Percentiles rank a stretch among this genome's conserved stretches.
These are phyloP conservation scores for Penicillium pulvis DNA, from an alignment of 495 filamentous ascomycete species.

Conservation along the genomic window DNA sequence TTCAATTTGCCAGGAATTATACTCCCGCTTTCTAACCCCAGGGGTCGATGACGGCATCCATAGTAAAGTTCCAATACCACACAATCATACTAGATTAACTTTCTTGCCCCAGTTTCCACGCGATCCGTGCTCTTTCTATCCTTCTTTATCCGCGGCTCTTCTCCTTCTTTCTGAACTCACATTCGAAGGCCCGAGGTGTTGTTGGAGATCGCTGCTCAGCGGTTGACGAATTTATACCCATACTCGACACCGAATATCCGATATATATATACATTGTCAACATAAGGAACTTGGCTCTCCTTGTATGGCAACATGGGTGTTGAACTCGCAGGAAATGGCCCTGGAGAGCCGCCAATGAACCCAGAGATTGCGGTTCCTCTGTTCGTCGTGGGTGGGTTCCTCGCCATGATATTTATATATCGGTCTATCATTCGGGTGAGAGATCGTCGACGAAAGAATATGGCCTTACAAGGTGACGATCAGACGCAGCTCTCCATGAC, in stretches of 20 bases:
- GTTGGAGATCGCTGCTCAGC: slow-evolving; percentile 17
- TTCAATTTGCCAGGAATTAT: slow-evolving; percentile 18
- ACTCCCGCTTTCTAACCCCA: slow-evolving; percentile 6
- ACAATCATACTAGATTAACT: slow-evolving; percentile 9
- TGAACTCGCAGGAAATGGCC: slow-evolving; percentile 29
- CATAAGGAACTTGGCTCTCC: neutral
- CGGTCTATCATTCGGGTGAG: slow-evolving; percentile 28
- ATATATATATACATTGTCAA: neutral
- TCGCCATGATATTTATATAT: slow-evolving; percentile 31
- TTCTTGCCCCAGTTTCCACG: slow-evolving; percentile 14
- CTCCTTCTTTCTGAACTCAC: neutral
- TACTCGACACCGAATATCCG: neutral
- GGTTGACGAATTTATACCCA: slow-evolving; percentile 17
- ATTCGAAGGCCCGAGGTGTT: slow-evolving; percentile 19
- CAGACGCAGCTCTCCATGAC: slow-evolving; percentile 28
- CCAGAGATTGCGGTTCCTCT: slow-evolving; percentile 39
- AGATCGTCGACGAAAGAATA: slow-evolving; percentile 31
- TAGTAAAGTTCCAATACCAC: slow-evolving; percentile 1
- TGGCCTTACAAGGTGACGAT: slow-evolving; percentile 21
- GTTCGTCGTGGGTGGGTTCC: slow-evolving; percentile 31
- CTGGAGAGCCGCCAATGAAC: slow-evolving; percentile 40
- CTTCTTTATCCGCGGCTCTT: neutral
- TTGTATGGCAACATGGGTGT: slow-evolving; percentile 33
- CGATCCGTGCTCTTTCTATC: slow-evolving; percentile 7
- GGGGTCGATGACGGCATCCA: slow-evolving; percentile 36